Base-by-base conservation (phyloP, 23 red algal genomes). In the Pyropia yezoensis region DNA sequence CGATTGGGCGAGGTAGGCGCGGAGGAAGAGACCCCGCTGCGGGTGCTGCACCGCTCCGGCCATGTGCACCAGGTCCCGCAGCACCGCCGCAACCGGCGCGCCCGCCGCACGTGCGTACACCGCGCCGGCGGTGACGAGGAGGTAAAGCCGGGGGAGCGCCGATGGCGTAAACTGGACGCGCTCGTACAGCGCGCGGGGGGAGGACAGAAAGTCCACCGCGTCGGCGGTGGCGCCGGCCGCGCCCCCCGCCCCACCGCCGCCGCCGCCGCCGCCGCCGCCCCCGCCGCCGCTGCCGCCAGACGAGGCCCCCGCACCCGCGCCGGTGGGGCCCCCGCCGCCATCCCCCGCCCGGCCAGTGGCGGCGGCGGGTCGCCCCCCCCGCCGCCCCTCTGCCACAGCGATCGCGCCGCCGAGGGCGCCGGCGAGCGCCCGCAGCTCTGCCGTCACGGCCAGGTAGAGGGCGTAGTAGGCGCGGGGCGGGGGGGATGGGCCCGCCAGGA, bases 31-130 rank as follows among this genome's bases (percentile, higher is more conserved):
- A 3, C 92, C 85, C 30, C 78, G 76, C 66, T 79, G 55, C 34
- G 92, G 85, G 67, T 96, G 73, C 49, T 96, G 92, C 33, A 96
- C 84, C 23, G 76, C 92, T 11, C 62, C 66, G 59, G 78, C 85
- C 92, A 96, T 96, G 66, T 89, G 81, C n/a, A 90, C 56, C 54
- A 96, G 79, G 61, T 96, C 92, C 51, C 69, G 62, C 59, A 89
- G 51, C 29, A 96, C 74, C 58, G 82, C 87, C 60, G 85, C 79
- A 32, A 62, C 62, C 1, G 64, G 65, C 21, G 65, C 70, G 52
- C 76, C 73, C 64, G 55, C 53, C n/a, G 67, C 72, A 65, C 64
- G 65, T 60, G 87, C 70, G 49, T 83, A 87, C 18, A 87, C 92
- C 56, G 73, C 72, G 16, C 78, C 92, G 45, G 78, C 67, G 7